Percentiles rank a stretch among this genome's conserved stretches.
These are phyloP conservation scores for Claviceps sp. DNA, from an alignment of 2,329 filamentous ascomycete species.

Conservation along the genomic window DNA sequence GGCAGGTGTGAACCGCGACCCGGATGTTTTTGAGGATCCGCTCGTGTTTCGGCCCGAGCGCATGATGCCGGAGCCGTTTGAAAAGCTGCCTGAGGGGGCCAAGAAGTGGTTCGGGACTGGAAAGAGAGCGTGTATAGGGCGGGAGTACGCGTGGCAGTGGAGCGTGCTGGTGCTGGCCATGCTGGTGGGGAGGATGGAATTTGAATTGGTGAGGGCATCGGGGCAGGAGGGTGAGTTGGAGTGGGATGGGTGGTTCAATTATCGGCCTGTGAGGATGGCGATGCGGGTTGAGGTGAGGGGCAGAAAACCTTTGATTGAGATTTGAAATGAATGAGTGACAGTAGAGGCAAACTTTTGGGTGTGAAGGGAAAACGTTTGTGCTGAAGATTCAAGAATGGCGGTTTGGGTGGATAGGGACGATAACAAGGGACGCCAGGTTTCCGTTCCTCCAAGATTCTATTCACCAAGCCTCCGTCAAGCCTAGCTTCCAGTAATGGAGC, in stretches of 20 bases:
- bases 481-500: no score
- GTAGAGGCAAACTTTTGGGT: no score
- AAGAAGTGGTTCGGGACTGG: conserved; percentile 41
- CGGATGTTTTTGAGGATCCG: conserved; percentile 33
- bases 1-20: conserved; percentile 36
- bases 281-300: conserved; percentile 28
- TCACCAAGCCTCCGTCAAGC: no score
- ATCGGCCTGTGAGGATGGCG: conserved; percentile 32
- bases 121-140: conserved; percentile 37
- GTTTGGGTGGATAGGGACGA: no score
- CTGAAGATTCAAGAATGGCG: no score
- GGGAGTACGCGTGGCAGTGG: conserved; percentile 35
- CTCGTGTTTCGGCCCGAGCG: conserved; percentile 32
- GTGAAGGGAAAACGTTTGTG: no score
- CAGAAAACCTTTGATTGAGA: background rate
- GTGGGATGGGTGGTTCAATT: conserved; percentile 39
- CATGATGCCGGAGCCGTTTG: conserved; percentile 33
- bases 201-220: conserved; percentile 22
- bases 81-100: conserved; percentile 27
- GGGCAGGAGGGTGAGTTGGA: conserved; percentile 26
- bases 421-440: no score
- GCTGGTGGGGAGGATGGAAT: conserved; percentile 31
- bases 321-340: no score
- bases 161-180: conserved; percentile 26
- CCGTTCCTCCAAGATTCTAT: no score